These are phyloP conservation scores for Bipolaris zeicola DNA, from an alignment of 2,329 filamentous ascomycete genomes.

Conservation along the genomic window DNA sequence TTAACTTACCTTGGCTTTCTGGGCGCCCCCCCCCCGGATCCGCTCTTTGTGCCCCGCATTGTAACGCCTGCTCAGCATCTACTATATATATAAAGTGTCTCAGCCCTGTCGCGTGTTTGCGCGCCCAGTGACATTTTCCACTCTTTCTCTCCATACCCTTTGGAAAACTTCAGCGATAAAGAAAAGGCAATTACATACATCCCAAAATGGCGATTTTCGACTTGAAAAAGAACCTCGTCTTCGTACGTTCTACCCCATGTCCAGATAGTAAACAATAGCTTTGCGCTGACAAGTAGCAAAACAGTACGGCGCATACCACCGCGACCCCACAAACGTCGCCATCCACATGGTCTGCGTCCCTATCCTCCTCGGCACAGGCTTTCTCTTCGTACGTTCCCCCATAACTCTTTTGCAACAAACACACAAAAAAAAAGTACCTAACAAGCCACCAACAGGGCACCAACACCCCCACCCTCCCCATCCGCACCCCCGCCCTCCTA, in stretches of 20 bases:
- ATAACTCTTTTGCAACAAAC: no score
- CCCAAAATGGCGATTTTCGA: constrained; percentile 37
- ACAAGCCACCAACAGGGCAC: constrained; percentile 53
- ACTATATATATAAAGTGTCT: not conserved
- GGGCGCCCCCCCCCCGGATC: not conserved
- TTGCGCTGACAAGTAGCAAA: not conserved
- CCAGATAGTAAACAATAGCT: not conserved
- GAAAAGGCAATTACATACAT: not conserved
- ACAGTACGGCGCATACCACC: constrained; percentile 84
- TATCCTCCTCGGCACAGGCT: constrained; percentile 70
- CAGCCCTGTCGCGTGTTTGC: not conserved
- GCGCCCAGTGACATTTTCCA: not conserved
- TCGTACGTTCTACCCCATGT: constrained; percentile 21
- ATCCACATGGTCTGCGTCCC: constrained; percentile 84
- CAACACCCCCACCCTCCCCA: constrained; percentile 58
- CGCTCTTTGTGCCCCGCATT: not conserved
- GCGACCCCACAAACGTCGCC: constrained; percentile 74
- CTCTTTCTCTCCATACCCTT: not conserved
- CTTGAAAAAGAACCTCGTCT: constrained; percentile 44
- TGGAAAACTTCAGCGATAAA: not conserved
- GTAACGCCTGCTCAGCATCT: not conserved
- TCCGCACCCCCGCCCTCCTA: constrained; percentile 36
- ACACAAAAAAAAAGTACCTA: no score
- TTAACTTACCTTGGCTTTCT: not conserved
- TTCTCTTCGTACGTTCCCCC: constrained; percentile 68